These are phyloP conservation scores for Caryocar brasiliense DNA, from an alignment of 441 rosid genomes.

Conservation along the genomic window DNA sequence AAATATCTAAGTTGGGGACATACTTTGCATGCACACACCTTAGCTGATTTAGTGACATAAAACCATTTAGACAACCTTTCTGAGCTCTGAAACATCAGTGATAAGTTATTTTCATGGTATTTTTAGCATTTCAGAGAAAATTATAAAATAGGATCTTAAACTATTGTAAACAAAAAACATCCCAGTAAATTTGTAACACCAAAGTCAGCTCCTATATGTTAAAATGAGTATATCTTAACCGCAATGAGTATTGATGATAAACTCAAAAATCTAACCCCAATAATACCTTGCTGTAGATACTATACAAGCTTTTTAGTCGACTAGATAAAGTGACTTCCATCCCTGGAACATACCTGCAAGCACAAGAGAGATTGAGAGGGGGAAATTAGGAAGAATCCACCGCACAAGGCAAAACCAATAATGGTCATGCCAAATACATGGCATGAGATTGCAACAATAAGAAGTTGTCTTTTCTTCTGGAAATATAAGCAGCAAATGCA, in stretches of 20 bases:
- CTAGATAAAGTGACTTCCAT: conserved; percentile 72
- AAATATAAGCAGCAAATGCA: conserved; percentile 3
- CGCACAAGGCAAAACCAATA: conserved; percentile 1
- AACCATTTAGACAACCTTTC: no score
- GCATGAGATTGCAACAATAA: neutral
- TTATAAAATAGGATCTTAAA: neutral
- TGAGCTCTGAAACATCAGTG: no score
- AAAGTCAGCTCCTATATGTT: neutral
- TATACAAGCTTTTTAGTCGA: conserved; percentile 58
- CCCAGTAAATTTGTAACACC: neutral
- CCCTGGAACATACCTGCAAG: conserved; percentile 64
- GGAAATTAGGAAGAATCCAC: no score
- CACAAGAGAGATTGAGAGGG: conserved; percentile 3
- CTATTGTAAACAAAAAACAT: neutral
- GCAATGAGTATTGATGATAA: neutral
- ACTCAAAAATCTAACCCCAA: conserved; percentile 1
- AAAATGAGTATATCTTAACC: neutral
- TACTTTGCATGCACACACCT: no score
- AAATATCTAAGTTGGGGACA: no score
- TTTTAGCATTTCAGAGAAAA: no score
- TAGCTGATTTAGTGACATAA: no score
- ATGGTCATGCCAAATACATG: neutral
- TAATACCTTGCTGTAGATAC: conserved; percentile 63
- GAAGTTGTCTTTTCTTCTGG: neutral
- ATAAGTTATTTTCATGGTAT: no score